Conservation (phyloP, 73 alveolate species). For the Paramecium primaurelia region DNA sequence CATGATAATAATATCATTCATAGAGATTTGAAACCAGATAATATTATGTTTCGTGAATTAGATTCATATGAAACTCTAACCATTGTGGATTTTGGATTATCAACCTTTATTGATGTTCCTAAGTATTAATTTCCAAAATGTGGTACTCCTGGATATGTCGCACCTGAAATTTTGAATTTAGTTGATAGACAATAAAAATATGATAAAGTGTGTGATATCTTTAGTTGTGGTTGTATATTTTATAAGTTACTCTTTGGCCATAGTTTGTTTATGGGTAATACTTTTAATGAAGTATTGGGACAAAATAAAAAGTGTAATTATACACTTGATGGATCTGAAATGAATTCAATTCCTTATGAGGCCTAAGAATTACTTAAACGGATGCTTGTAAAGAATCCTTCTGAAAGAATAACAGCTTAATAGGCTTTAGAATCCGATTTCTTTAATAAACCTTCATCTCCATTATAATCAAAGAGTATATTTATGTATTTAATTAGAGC, state of each 20-base stretch:
- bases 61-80: constrained; percentile 36
- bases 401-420: constrained; percentile 71
- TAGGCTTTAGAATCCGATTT: constrained; percentile 2
- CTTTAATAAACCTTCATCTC: not conserved
- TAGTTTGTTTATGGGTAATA: constrained; percentile 53
- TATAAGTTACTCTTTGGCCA: constrained; percentile 44
- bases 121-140: constrained; percentile 52
- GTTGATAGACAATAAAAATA: constrained; percentile 41
- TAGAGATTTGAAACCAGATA: constrained; percentile 63
- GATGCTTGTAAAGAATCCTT: constrained; percentile 68
- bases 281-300: constrained; percentile 58
- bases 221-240: constrained; percentile 57
- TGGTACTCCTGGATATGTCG: constrained; percentile 81
- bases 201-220: constrained; percentile 57
- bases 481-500: not conserved
- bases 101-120: constrained; percentile 33
- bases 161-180: constrained; percentile 73
- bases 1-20: constrained; percentile 51
- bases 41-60: constrained; percentile 29
- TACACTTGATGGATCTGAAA: constrained; percentile 1
- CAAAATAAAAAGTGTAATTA: constrained; percentile 33
- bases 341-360: constrained; percentile 58
- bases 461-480: not conserved
- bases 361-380: constrained; percentile 67
- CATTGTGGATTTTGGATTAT: constrained; percentile 59